Evolutionary conservation across 148 eudicot genomes (phyloP).

Genomic region (Chenopodium suecicum): DNA sequence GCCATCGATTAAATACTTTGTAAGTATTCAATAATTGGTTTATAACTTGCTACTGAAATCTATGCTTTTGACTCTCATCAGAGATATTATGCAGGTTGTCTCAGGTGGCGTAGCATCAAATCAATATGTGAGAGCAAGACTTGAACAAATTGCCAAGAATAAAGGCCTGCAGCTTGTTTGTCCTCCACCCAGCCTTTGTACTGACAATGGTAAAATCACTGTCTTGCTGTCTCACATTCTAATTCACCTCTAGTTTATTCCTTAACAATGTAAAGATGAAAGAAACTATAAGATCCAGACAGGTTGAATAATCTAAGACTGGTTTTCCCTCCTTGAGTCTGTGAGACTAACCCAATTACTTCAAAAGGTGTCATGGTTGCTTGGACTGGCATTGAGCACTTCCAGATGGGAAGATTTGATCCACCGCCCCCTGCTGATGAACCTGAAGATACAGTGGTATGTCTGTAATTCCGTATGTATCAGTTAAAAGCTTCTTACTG

Average conservation of each 20-base stretch:
- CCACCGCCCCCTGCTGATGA: constrained; percentile 86
- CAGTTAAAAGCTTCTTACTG: neutral
- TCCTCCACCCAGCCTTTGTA: constrained; percentile 98
- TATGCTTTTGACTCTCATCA: constrained; percentile 10
- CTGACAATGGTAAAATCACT: constrained; percentile 75
- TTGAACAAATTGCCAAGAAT: constrained; percentile 53
- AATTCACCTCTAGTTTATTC: neutral
- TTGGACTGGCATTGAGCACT: constrained; percentile 96
- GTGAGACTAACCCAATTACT: constrained; percentile 7
- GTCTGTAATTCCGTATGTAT: neutral
- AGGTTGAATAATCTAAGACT: neutral
- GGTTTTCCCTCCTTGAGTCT: neutral
- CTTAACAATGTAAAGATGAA: neutral
- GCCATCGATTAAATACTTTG: constrained; percentile 80
- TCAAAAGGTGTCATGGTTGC: constrained; percentile 93
- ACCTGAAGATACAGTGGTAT: constrained; percentile 73
- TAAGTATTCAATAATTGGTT: constrained; percentile 26
- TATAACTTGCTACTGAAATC: constrained; percentile 4
- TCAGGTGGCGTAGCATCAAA: constrained; percentile 99
- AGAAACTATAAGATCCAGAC: neutral
- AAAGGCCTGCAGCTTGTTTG: constrained; percentile 75
- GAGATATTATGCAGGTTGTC: constrained; percentile 57
- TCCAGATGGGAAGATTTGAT: constrained; percentile 86
- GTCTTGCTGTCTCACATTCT: neutral
- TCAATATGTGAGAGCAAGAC: constrained; percentile 75